Percentiles rank a stretch among this genome's conserved stretches.
Evolutionary conservation across 768 basidiomycete genomes (phyloP).

Genomic region (Phlebiopsis gigantea): DNA sequence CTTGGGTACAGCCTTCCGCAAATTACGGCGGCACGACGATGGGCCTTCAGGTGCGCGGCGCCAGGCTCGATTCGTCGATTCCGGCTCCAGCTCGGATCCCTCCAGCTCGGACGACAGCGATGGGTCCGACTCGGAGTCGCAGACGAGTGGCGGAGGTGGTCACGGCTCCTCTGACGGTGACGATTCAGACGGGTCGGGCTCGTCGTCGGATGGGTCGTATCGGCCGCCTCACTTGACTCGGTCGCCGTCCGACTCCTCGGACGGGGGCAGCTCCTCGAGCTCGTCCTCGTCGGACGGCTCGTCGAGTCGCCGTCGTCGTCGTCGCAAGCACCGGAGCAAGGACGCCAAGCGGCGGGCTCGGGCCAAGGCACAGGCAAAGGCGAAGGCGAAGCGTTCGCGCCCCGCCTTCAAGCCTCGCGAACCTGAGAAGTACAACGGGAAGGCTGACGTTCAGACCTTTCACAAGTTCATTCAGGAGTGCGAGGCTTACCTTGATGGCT

Average conservation of each 20-base stretch:
- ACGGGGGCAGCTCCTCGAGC: no score
- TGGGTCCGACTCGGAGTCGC: no score
- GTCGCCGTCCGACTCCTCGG: no score
- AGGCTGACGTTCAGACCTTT: background rate
- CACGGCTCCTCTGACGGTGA: no score
- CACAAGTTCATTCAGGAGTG: background rate
- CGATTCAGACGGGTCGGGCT: no score
- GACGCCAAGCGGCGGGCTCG: background rate
- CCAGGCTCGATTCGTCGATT: no score
- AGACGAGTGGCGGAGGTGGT: no score
- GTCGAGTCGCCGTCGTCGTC: background rate
- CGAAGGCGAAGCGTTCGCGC: background rate
- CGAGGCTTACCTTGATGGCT: background rate
- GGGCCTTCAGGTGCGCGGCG: no score
- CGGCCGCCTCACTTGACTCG: no score
- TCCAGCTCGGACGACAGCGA: no score
- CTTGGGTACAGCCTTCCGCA: background rate
- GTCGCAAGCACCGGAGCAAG: background rate
- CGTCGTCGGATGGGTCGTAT: no score
- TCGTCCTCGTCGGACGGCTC: background rate
- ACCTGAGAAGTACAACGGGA: conserved; percentile 1
- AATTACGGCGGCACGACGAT: background rate
- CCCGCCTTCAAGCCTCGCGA: background rate
- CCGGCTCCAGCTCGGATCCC: no score
- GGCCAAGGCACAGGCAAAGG: background rate